These are phyloP conservation scores for Rhizopogon vulgaris DNA, from an alignment of 768 basidiomycete genomes.

Conservation along the genomic window DNA sequence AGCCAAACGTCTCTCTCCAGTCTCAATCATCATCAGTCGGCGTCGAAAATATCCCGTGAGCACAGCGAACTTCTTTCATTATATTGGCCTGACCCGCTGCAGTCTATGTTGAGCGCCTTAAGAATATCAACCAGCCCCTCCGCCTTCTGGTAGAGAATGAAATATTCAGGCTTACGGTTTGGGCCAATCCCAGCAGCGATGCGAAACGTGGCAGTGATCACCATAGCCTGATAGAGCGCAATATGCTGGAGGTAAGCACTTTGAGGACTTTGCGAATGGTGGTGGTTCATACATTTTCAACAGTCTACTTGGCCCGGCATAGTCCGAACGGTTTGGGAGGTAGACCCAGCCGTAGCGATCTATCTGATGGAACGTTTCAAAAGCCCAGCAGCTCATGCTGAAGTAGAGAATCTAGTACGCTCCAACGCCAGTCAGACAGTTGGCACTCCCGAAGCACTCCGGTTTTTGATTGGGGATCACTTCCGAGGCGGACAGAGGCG, in stretches of 20 bases:
- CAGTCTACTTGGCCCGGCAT: constrained; percentile 64
- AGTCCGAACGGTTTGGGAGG: constrained; percentile 71
- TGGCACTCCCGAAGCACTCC: constrained; percentile 75
- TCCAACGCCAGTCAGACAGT: constrained; percentile 64
- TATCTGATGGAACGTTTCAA: constrained; percentile 89
- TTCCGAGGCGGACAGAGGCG: constrained; percentile 50
- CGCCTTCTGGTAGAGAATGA: constrained; percentile 87
- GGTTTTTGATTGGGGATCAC: constrained; percentile 70
- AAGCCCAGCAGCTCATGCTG: constrained; percentile 51
- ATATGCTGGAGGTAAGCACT: constrained; percentile 52
- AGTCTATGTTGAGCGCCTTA: constrained; percentile 59
- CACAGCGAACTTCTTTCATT: background rate
- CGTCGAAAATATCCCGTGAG: constrained; percentile 38
- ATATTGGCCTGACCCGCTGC: constrained; percentile 8
- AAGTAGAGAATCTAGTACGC: constrained; percentile 71
- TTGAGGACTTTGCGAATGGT: background rate
- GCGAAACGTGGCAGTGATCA: constrained; percentile 60
- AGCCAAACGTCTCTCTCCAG: constrained; percentile 56
- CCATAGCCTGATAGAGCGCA: constrained; percentile 47
- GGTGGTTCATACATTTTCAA: background rate
- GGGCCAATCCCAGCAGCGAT: constrained; percentile 86
- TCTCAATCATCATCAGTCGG: constrained; percentile 45
- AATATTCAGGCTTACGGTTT: constrained; percentile 77
- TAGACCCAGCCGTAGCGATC: constrained; percentile 78
- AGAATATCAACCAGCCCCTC: constrained; percentile 67